phyloP scores from a whole-genome alignment of 2,329 filamentous ascomycete species.

The Fusarium virguliforme region DNA sequence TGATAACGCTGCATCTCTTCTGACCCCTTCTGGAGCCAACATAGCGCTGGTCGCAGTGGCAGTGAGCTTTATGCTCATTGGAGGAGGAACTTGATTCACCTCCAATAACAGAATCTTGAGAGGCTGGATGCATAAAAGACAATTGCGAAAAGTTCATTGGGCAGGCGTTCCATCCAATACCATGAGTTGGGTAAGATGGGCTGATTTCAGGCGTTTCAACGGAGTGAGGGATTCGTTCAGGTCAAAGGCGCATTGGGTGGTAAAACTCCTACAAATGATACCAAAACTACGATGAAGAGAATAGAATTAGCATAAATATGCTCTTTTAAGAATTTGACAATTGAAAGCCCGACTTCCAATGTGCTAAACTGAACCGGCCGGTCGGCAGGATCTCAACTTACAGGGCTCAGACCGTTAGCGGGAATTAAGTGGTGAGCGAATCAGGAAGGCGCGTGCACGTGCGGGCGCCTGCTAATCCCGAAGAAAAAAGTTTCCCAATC shows the following conservation, averaged over 20 bases:
- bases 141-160: conserved; percentile 29
- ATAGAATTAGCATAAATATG: conserved; percentile 10
- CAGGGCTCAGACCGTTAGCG: conserved; percentile 24
- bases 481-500: conserved; percentile 54
- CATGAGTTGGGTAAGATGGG: conserved; percentile 37
- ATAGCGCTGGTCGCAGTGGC: conserved; percentile 41
- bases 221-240: conserved; percentile 39
- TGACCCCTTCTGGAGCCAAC: conserved; percentile 31
- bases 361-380: conserved; percentile 1
- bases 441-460: conserved; percentile 43
- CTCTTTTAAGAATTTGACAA: not conserved
- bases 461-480: conserved; percentile 49
- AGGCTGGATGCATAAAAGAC: conserved; percentile 15
- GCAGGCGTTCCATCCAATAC: conserved; percentile 34
- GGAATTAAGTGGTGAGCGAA: conserved; percentile 40
- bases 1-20: conserved; percentile 39
- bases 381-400: conserved; percentile 15
- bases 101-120: conserved; percentile 20
- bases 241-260: conserved; percentile 38
- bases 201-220: conserved; percentile 42
- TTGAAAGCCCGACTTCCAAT: not conserved
- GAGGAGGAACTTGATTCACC: conserved; percentile 38
- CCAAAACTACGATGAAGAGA: conserved; percentile 34
- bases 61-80: conserved; percentile 46
- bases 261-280: conserved; percentile 38